Percentiles rank a stretch among this genome's conserved stretches.
Evolutionary conservation across 108 stramenopile genomes (phyloP).

Genomic region (Discostella pseudostelligera): DNA sequence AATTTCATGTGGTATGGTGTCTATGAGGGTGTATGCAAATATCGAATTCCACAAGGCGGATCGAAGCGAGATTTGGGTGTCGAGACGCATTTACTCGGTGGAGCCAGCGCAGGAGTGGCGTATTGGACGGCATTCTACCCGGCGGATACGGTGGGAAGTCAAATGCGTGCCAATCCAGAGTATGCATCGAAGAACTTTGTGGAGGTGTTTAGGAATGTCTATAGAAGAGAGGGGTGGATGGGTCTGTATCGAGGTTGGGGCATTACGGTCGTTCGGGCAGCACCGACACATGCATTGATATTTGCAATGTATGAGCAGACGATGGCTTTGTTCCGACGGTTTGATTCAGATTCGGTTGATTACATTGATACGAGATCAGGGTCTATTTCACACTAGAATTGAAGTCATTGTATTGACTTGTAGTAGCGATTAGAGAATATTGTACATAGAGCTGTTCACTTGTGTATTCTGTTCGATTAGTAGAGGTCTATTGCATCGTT

Average conservation of each 20-base stretch:
- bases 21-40: slow-evolving; percentile 47
- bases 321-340: slow-evolving; percentile 34
- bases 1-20: slow-evolving; percentile 54
- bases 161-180: slow-evolving; percentile 43
- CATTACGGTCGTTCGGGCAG: slow-evolving; percentile 46
- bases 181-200: slow-evolving; percentile 33
- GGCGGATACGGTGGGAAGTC: slow-evolving; percentile 50
- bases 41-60: slow-evolving; percentile 51
- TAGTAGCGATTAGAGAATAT: no score
- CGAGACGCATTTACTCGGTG: slow-evolving; percentile 45
- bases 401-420: no score
- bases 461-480: no score
- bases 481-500: no score
- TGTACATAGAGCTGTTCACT: no score
- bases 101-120: slow-evolving; percentile 47
- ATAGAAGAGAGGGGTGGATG: slow-evolving; percentile 23
- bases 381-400: slow-evolving; percentile 27
- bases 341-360: slow-evolving; percentile 19
- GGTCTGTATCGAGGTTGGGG: slow-evolving; percentile 55
- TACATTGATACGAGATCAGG: slow-evolving; percentile 28
- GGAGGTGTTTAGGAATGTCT: slow-evolving; percentile 29
- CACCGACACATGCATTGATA: slow-evolving; percentile 54
- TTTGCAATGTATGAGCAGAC: slow-evolving; percentile 57
- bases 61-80: slow-evolving; percentile 50
- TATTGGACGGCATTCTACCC: slow-evolving; percentile 62